These are phyloP conservation scores for Lizonia empirigonia DNA, from an alignment of 2,329 filamentous ascomycete genomes.

Conservation along the genomic window DNA sequence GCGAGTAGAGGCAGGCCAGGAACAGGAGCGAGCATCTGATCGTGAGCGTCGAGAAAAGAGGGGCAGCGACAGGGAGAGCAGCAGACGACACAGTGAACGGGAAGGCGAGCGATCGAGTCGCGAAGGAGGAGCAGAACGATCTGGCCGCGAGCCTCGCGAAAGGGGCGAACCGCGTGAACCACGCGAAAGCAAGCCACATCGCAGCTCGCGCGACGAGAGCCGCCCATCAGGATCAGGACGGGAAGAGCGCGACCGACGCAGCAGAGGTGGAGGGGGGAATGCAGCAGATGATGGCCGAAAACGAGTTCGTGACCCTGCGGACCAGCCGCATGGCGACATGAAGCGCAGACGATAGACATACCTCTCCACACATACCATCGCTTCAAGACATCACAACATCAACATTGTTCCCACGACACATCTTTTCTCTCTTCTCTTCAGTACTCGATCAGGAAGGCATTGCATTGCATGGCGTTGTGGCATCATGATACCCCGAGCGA, in stretches of 20 bases:
- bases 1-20: conserved; percentile 25
- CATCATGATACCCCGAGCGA: conserved; percentile 21
- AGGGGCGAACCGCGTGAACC: conserved; percentile 5
- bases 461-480: conserved; percentile 23
- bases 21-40: conserved; percentile 32
- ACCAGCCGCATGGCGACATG: conserved; percentile 31
- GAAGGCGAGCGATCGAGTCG: conserved; percentile 24
- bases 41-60: conserved; percentile 40
- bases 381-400: conserved; percentile 9
- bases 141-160: conserved; percentile 23
- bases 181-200: conserved; percentile 29
- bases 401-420: not conserved
- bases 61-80: conserved; percentile 31
- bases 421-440: not conserved
- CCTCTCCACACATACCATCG: conserved; percentile 6
- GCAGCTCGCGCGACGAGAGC: conserved; percentile 31
- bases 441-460: not conserved
- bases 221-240: conserved; percentile 32
- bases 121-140: conserved; percentile 17
- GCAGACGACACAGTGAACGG: conserved; percentile 28
- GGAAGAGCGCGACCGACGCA: conserved; percentile 33
- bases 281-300: conserved; percentile 31
- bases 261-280: conserved; percentile 22
- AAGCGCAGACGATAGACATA: conserved; percentile 32
- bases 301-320: conserved; percentile 29